These are phyloP conservation scores for Capsaspora owczarzaki DNA, from an alignment of 78 protist species.

Conservation along the genomic window DNA sequence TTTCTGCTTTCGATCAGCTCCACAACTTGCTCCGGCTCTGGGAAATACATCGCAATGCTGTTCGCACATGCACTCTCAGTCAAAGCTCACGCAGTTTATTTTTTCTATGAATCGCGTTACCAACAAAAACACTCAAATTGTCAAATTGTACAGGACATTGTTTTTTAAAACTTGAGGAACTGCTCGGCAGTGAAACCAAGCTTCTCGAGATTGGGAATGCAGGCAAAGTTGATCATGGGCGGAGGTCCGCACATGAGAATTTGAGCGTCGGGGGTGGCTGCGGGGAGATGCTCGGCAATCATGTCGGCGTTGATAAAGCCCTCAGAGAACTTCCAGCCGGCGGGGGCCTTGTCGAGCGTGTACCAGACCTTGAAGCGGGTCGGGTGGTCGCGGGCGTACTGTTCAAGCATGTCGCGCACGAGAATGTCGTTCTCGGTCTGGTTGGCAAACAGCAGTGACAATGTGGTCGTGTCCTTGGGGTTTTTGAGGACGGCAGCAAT, in stretches of 20 bases:
- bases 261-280: slow-evolving; percentile 3
- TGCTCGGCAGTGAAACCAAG: background rate
- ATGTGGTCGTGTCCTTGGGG: slow-evolving; percentile 21
- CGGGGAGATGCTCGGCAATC: slow-evolving; percentile 25
- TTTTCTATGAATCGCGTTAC: too few species aligned
- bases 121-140: too few species aligned
- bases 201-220: slow-evolving; percentile 35
- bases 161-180: background rate
- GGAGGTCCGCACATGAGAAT: slow-evolving; percentile 57
- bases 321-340: slow-evolving; percentile 4
- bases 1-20: too few species aligned
- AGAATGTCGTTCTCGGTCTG: slow-evolving; percentile 48
- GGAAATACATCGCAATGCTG: too few species aligned
- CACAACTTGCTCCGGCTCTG: too few species aligned
- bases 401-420: slow-evolving; percentile 36
- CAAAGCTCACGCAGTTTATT: too few species aligned
- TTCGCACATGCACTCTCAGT: too few species aligned
- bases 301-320: slow-evolving; percentile 7
- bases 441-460: slow-evolving; percentile 55
- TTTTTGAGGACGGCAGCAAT: slow-evolving; percentile 31
- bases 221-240: slow-evolving; percentile 47
- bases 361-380: slow-evolving; percentile 21
- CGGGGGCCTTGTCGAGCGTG: slow-evolving; percentile 31
- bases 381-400: background rate
- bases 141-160: too few species aligned